Base-by-base conservation (phyloP, 2,329 filamentous ascomycete species). In the Clarireedia hainanense region DNA sequence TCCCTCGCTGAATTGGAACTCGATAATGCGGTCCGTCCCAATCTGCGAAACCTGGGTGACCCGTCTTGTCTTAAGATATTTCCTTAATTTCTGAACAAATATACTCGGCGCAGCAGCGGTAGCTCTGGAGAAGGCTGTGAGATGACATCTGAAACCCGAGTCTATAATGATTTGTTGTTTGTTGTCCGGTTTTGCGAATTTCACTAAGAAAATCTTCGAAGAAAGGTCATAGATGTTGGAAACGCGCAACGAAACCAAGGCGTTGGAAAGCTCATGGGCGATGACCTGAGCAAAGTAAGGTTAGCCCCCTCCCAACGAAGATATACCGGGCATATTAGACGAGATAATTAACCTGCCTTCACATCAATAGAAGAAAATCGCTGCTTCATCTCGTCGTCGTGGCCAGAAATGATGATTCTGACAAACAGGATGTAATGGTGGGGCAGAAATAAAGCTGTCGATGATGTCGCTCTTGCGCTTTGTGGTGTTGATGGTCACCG, bases 141-240 rank as follows among this genome's bases (percentile, higher is more conserved):
- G 78, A 70, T 99, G 94, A 71, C 90, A 95, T 68, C 94, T 90
- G 72, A 99, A 99, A 30, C 94, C 94, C 1, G 89, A 94, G 70
- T 99, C 94, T 65, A 99, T 84, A 51, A 99, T 78, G 27, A 99
- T 79, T 70, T 97, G 92, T 69, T 94, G 86, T 72, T 91, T 91
- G 63, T 86, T 81, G 67, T 92, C 86, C 45, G 92, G 90, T 70
- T 94, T 95, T 55, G 91, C 85, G 69, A 99, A 94, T 70, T 96
- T 97, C 72, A 99, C 81, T 26, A 97, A 84, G 68, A 97, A 89
- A 68, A 97, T 96, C 69, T 92, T 91, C 62, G 91, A 91, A 60
- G 90, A 95, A 58, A 99, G 83, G 71, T 99, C 94, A 75, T 99
- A 97, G 70, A 96, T 86, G 69, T 99, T 99, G 60, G 89, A 84